These are phyloP conservation scores for Salix udensis DNA, from an alignment of 345 rosid genomes.

Conservation along the genomic window DNA sequence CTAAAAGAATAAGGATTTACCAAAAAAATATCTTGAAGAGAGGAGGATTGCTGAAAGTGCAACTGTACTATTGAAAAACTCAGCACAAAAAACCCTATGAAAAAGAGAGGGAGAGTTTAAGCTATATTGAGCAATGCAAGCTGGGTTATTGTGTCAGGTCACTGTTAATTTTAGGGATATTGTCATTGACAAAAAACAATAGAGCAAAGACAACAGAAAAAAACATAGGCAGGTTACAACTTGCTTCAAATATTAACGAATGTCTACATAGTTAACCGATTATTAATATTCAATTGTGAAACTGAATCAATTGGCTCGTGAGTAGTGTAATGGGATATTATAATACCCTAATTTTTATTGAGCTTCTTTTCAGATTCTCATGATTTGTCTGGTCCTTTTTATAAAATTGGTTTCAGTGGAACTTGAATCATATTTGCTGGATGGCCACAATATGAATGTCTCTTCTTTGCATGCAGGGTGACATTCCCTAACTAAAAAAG, in stretches of 20 bases:
- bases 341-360: background rate
- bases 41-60: background rate
- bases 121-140: background rate
- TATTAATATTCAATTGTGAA: background rate
- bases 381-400: background rate
- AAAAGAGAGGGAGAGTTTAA: background rate
- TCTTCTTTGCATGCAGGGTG: background rate
- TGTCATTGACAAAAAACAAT: background rate
- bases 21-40: background rate
- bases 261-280: background rate
- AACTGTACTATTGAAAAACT: background rate
- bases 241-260: background rate
- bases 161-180: background rate
- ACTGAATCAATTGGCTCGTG: background rate
- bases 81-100: background rate
- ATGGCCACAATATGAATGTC: background rate
- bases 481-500: too few relatives aligned
- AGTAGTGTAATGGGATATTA: background rate
- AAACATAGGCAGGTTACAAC: background rate
- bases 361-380: background rate
- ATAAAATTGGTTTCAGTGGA: background rate
- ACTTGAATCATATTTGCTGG: background rate
- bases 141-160: background rate
- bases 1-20: background rate
- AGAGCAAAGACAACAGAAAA: background rate